phyloP scores from a whole-genome alignment of 169 alveolate species.

The Hepatocystis sp. region DNA sequence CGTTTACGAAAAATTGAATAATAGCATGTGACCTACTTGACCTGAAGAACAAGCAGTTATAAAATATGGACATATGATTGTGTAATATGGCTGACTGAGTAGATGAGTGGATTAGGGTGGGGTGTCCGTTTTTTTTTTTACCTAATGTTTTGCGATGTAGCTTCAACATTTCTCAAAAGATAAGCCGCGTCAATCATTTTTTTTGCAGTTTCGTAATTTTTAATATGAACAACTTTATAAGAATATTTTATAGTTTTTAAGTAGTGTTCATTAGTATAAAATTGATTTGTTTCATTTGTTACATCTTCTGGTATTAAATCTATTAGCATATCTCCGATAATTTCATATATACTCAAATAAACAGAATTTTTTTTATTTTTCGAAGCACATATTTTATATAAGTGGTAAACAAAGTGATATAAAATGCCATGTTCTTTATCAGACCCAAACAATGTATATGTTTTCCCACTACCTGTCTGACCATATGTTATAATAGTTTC shows the following conservation, averaged over 20 bases:
- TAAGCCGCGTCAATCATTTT: slow-evolving; percentile 53
- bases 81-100: no score
- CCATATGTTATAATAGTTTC: slow-evolving; percentile 64
- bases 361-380: slow-evolving; percentile 7
- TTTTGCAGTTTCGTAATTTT: slow-evolving; percentile 38
- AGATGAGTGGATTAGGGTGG: no score
- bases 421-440: slow-evolving; percentile 39
- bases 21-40: slow-evolving; percentile 71
- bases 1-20: slow-evolving; percentile 53
- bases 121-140: no score
- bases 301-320: slow-evolving; percentile 32
- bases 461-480: slow-evolving; percentile 67
- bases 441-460: slow-evolving; percentile 48
- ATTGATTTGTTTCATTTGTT: slow-evolving; percentile 21
- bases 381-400: slow-evolving; percentile 13
- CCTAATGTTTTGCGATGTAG: slow-evolving; percentile 65
- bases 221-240: slow-evolving; percentile 48
- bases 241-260: slow-evolving; percentile 38
- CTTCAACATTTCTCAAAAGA: slow-evolving; percentile 52
- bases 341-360: slow-evolving; percentile 47
- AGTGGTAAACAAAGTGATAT: slow-evolving; percentile 22
- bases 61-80: no score
- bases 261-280: slow-evolving; percentile 39
- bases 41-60: slow-evolving; percentile 3
- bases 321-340: slow-evolving; percentile 30